Conservation (phyloP, 176 grass and related monocot species). For the Triticum urartu region DNA sequence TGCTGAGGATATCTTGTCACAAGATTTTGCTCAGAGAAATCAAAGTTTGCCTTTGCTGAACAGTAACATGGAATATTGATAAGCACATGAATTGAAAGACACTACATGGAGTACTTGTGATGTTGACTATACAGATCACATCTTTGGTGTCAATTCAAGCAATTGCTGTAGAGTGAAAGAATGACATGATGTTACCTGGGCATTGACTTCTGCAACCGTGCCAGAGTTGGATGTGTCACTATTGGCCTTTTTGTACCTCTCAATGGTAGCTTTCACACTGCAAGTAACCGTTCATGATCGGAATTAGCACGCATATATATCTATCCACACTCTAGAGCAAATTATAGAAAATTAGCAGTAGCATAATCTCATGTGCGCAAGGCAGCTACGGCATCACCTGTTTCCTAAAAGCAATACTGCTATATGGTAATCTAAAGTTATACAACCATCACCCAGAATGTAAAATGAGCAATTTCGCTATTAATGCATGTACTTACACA, state of each 20-base stretch:
- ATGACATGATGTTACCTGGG: constrained; percentile 71
- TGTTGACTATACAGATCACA: neutral
- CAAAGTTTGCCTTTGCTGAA: neutral
- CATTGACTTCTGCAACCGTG: constrained; percentile 68
- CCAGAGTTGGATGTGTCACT: constrained; percentile 65
- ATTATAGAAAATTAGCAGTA: neutral
- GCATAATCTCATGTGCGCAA: neutral
- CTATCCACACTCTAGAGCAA: neutral
- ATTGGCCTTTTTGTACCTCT: constrained; percentile 93
- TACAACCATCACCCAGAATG: too few relatives aligned
- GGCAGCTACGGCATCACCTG: neutral
- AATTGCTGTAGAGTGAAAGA: constrained; percentile 23
- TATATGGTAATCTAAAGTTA: neutral
- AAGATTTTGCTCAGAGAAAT: constrained; percentile 20
- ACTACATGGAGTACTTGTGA: neutral
- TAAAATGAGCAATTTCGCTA: too few relatives aligned
- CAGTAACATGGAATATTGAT: constrained; percentile 26
- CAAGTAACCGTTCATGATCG: neutral
- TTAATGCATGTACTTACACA: too few relatives aligned
- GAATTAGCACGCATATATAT: neutral
- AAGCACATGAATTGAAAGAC: neutral
- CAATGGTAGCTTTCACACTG: constrained; percentile 94
- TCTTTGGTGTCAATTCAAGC: neutral
- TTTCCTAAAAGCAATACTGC: neutral
- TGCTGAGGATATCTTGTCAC: constrained; percentile 21